phyloP scores from a whole-genome alignment of 305 asterid species.

The Fraxinus platypoda region DNA sequence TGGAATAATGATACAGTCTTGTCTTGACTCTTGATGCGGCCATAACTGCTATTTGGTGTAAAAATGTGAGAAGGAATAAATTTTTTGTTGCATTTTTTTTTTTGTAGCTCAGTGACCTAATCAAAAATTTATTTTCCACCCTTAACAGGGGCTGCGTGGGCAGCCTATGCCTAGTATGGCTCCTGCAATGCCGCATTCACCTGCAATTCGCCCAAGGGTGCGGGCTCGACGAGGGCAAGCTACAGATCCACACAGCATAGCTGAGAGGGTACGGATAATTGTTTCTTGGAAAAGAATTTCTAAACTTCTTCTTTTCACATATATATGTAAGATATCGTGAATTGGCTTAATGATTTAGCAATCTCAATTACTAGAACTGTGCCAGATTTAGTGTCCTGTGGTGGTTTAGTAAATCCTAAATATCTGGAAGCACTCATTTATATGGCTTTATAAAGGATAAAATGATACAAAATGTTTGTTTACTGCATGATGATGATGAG shows the following conservation, averaged over 20 bases:
- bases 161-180: conserved; percentile 57
- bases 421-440: not conserved
- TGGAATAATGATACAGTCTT: not conserved
- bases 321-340: not conserved
- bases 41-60: not conserved
- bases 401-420: not conserved
- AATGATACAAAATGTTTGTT: not conserved
- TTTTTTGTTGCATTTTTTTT: conserved; percentile 2
- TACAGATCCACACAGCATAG: conserved; percentile 60
- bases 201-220: conserved; percentile 78
- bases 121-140: not conserved
- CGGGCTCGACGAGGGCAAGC: conserved; percentile 68
- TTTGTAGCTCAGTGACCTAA: not conserved
- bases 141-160: conserved; percentile 65
- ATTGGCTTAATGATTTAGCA: not conserved
- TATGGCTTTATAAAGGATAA: not conserved
- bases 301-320: not conserved
- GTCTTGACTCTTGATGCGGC: not conserved
- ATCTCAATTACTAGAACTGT: not conserved
- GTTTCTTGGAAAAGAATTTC: not conserved
- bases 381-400: not conserved
- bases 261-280: conserved; percentile 70
- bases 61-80: not conserved
- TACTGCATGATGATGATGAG: not conserved
- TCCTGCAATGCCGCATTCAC: conserved; percentile 67